Percentiles rank a stretch among this genome's conserved stretches.
Conservation (phyloP, 441 rosid species). For the Brassica balearica region DNA sequence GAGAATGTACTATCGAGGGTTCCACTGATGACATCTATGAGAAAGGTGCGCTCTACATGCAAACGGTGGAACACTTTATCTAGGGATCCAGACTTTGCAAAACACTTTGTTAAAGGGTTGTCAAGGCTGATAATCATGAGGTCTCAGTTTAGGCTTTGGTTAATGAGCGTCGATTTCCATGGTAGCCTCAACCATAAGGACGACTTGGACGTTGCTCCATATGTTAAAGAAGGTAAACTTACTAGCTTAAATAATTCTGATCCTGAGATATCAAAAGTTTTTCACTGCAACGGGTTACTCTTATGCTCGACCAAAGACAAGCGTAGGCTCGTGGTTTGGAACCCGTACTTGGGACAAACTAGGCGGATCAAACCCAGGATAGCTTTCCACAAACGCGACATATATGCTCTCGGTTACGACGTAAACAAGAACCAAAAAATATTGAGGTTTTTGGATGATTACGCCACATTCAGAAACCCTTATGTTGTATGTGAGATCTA, state of each 20-base stretch:
- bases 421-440: not conserved
- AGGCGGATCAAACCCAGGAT: conserved; percentile 6
- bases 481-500: not conserved
- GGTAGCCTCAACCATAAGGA: not conserved
- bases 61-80: not conserved
- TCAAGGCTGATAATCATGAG: not conserved
- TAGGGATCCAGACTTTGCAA: conserved; percentile 15
- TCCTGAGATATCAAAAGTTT: conserved; percentile 15
- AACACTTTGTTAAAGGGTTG: not conserved
- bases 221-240: conserved; percentile 4
- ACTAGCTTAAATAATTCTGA: conserved; percentile 5
- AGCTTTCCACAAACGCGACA: not conserved
- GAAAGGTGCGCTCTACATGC: conserved; percentile 1
- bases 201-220: conserved; percentile 32
- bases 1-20: conserved; percentile 4
- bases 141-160: conserved; percentile 6
- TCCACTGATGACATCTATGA: conserved; percentile 15
- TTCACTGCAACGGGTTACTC: not conserved
- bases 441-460: conserved; percentile 7
- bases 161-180: not conserved
- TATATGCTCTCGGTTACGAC: conserved; percentile 11
- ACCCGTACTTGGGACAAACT: not conserved
- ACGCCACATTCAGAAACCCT: not conserved
- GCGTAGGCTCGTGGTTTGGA: too few species aligned
- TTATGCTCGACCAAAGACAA: too few species aligned